A percentile compares a stretch with the other conserved stretches of the same genome.
Conservation (phyloP, 345 rosid species). For the Noccaea caerulescens region DNA sequence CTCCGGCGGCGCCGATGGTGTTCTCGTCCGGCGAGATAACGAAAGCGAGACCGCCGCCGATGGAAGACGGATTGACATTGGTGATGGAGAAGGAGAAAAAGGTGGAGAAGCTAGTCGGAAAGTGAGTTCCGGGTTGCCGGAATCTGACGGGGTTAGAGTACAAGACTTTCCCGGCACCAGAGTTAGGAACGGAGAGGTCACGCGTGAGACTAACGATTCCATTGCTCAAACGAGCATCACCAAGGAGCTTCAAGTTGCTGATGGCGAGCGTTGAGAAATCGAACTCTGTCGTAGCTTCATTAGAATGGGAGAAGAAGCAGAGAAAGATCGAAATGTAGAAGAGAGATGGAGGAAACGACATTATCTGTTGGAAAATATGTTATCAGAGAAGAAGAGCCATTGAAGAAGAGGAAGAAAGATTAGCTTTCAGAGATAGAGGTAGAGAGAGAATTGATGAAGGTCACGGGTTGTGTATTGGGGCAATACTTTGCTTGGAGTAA, state of each 20-base stretch:
- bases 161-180: constrained; percentile 75
- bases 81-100: constrained; percentile 79
- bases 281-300: constrained; percentile 53
- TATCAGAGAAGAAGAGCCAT: constrained; percentile 24
- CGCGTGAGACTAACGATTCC: constrained; percentile 85
- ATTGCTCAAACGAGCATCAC: constrained; percentile 84
- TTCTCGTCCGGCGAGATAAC: constrained; percentile 65
- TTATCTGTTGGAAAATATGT: not conserved
- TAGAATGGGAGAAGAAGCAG: not conserved
- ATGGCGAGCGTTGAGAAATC: constrained; percentile 85
- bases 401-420: constrained; percentile 30
- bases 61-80: constrained; percentile 75
- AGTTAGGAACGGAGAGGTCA: constrained; percentile 80
- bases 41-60: constrained; percentile 86
- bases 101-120: constrained; percentile 71
- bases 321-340: constrained; percentile 26
- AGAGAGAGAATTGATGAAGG: constrained; percentile 30
- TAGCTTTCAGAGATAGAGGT: not conserved
- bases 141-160: constrained; percentile 81
- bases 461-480: constrained; percentile 47
- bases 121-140: constrained; percentile 59
- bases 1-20: constrained; percentile 67
- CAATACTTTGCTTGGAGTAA: constrained; percentile 44
- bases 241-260: constrained; percentile 70
- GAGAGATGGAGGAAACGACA: constrained; percentile 24